Evolutionary conservation across 2,329 filamentous ascomycete genomes (phyloP).

Genomic region (Curvularia sp.): DNA sequence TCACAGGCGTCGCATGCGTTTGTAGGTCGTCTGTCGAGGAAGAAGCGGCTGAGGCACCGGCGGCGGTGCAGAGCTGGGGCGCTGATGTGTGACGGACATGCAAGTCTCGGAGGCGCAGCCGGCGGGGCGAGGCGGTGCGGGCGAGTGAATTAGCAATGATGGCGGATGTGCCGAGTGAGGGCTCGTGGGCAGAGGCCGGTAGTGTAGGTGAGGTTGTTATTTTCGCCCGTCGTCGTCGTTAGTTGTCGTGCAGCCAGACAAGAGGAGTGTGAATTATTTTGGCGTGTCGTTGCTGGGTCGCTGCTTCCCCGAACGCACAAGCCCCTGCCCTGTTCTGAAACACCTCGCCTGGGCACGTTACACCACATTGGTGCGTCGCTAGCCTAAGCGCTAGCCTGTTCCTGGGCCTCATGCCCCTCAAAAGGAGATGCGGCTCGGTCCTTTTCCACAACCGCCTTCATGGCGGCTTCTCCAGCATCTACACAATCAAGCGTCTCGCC

Average conservation of each 20-base stretch:
- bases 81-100: conserved; percentile 32
- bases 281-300: conserved; percentile 15
- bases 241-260: conserved; percentile 12
- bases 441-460: conserved; percentile 14
- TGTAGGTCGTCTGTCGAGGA: conserved; percentile 12
- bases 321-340: conserved; percentile 25
- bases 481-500: not conserved
- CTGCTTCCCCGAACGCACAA: conserved; percentile 16
- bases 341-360: conserved; percentile 10
- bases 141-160: conserved; percentile 11
- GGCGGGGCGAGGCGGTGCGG: conserved; percentile 3
- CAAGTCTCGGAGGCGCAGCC: conserved; percentile 15
- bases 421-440: conserved; percentile 29
- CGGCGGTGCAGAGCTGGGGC: conserved; percentile 26
- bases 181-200: not conserved
- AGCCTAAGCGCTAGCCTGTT: conserved; percentile 25
- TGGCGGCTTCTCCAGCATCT: conserved; percentile 5
- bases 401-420: conserved; percentile 15
- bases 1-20: conserved; percentile 28
- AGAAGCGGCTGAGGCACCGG: conserved; percentile 26
- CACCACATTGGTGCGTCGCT: conserved; percentile 13
- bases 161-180: not conserved
- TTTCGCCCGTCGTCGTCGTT: conserved; percentile 2
- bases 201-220: not conserved
- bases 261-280: conserved; percentile 25